Evolutionary conservation across 2,329 filamentous ascomycete species (phyloP).

Genomic region (Penicillium nordicum): DNA sequence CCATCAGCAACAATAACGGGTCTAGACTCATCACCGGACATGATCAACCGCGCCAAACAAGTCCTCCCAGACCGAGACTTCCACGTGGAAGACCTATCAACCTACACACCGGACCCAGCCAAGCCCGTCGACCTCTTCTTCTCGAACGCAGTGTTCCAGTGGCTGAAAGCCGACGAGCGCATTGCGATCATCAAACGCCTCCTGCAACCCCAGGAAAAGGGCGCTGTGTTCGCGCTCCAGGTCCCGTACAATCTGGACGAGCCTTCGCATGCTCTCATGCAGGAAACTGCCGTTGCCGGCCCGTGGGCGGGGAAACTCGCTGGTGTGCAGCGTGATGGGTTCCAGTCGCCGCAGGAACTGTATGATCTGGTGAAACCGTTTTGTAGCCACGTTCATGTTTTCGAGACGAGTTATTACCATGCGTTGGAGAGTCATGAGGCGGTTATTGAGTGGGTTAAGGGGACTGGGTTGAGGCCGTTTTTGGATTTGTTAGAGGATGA

Average conservation of each 20-base stretch:
- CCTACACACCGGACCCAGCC: constrained; percentile 33
- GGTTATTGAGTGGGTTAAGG: constrained; percentile 60
- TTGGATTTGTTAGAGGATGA: constrained; percentile 46
- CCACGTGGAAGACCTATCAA: constrained; percentile 45
- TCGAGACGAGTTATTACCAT: constrained; percentile 56
- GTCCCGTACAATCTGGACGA: constrained; percentile 52
- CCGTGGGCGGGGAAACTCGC: constrained; percentile 41
- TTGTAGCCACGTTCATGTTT: constrained; percentile 49
- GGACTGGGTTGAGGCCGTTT: constrained; percentile 56
- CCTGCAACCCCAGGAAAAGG: constrained; percentile 39
- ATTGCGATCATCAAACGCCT: constrained; percentile 47
- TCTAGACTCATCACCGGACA: constrained; percentile 55
- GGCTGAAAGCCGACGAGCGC: constrained; percentile 47
- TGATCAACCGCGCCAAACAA: constrained; percentile 51
- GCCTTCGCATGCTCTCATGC: constrained; percentile 52
- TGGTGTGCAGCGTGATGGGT: constrained; percentile 43
- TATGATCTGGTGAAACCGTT: constrained; percentile 50
- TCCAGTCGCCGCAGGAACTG: constrained; percentile 48
- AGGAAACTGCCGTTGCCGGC: constrained; percentile 38
- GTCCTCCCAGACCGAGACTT: constrained; percentile 47
- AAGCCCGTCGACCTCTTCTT: constrained; percentile 48
- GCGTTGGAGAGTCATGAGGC: constrained; percentile 47
- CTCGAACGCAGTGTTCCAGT: constrained; percentile 59
- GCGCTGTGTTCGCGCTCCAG: constrained; percentile 55
- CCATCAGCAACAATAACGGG: constrained; percentile 49